phyloP scores from a whole-genome alignment of 2,329 filamentous ascomycete species.

The Fusarium sp. region DNA sequence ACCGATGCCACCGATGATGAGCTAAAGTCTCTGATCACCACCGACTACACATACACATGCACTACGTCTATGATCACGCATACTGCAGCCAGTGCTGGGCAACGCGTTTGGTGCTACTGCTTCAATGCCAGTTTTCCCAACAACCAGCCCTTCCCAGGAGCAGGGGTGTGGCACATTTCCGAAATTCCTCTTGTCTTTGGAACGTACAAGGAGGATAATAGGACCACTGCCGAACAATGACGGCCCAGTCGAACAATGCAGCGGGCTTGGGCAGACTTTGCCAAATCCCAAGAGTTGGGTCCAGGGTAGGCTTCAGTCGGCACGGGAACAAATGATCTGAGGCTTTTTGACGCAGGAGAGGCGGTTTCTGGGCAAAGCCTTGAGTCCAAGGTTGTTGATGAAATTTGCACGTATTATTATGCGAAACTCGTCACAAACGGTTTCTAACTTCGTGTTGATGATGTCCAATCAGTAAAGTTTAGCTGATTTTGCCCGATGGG shows the following conservation, averaged over 20 bases:
- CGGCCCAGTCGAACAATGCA: neutral
- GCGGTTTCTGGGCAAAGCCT: neutral
- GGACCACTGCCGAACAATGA: neutral
- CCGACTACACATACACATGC: neutral
- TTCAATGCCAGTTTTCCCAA: neutral
- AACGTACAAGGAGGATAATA: neutral
- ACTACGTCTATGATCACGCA: neutral
- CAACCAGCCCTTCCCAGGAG: neutral
- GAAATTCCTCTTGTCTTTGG: neutral
- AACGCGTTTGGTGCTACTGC: neutral
- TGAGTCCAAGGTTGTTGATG: neutral
- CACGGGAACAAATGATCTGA: neutral
- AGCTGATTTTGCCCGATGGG: too few relatives aligned
- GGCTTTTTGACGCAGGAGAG: neutral
- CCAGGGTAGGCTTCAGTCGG: neutral
- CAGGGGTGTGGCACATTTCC: neutral
- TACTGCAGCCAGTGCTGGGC: neutral
- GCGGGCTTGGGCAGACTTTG: neutral
- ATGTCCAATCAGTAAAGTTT: too few relatives aligned
- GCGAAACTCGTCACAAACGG: neutral
- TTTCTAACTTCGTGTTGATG: neutral
- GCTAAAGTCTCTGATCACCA: neutral
- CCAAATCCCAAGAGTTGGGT: neutral
- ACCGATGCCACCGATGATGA: neutral
- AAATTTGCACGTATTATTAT: neutral